These are phyloP conservation scores for Prunus dulcis DNA, from an alignment of 306 rosid species.

Conservation along the genomic window DNA sequence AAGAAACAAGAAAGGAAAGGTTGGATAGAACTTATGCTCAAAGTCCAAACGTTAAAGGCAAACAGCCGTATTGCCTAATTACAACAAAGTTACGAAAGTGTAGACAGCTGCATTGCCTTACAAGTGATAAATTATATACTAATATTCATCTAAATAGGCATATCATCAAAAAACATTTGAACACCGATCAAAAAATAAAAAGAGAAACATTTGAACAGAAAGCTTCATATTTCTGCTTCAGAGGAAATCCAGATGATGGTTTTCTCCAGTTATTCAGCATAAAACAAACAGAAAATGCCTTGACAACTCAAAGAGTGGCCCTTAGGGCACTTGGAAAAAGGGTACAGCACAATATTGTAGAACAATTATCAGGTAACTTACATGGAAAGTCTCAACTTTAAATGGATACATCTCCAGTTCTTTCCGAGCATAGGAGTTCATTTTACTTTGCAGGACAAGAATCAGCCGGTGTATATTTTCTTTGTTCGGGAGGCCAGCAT, in stretches of 20 bases:
- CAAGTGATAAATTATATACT: background rate
- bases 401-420: conserved; percentile 20
- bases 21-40: background rate
- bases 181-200: background rate
- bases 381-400: conserved; percentile 42
- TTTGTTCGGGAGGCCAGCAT: conserved; percentile 17
- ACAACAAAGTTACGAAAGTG: background rate
- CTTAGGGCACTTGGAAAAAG: background rate
- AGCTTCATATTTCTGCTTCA: background rate
- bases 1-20: background rate
- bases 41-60: background rate
- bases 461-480: conserved; percentile 32
- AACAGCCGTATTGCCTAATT: background rate
- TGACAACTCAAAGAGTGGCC: background rate
- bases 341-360: background rate
- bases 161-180: background rate
- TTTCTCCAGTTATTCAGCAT: background rate
- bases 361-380: conserved; percentile 18
- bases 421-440: conserved; percentile 32
- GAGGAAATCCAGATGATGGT: background rate
- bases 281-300: background rate
- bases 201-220: background rate
- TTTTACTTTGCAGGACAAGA: conserved; percentile 39
- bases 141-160: background rate
- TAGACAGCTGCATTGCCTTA: background rate